phyloP scores from a whole-genome alignment of 441 rosid species.

The Melastoma candidum region DNA sequence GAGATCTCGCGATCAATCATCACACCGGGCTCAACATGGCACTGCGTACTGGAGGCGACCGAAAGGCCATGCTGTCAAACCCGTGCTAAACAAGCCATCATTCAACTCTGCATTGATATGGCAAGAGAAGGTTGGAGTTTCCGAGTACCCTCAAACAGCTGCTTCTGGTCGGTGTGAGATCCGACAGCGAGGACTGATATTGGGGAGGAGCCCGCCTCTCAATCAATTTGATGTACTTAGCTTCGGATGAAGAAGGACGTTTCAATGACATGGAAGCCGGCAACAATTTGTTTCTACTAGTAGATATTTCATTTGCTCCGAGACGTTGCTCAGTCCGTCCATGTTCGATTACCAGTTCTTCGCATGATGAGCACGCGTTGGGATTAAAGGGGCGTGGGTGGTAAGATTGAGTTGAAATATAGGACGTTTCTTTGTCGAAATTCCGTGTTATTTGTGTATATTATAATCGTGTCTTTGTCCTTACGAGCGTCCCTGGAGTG shows the following conservation, averaged over 20 bases:
- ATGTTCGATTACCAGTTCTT: constrained; percentile 10
- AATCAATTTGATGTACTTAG: constrained; percentile 29
- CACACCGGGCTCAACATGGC: constrained; percentile 25
- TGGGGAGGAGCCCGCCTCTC: constrained; percentile 11
- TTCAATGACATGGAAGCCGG: constrained; percentile 20
- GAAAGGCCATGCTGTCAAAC: constrained; percentile 26
- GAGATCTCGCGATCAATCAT: background rate
- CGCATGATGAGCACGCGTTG: constrained; percentile 25
- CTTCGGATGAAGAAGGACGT: constrained; percentile 24
- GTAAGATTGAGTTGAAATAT: constrained; percentile 16
- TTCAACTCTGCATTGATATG: constrained; percentile 13
- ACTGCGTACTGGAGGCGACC: constrained; percentile 42
- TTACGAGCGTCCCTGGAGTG: background rate
- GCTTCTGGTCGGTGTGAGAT: constrained; percentile 24
- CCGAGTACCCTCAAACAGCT: constrained; percentile 27
- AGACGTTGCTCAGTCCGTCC: constrained; percentile 11
- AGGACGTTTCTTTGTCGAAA: background rate
- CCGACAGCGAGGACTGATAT: background rate
- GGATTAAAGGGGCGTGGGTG: constrained; percentile 12
- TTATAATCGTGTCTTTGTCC: constrained; percentile 4
- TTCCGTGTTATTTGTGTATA: no score
- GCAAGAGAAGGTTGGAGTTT: constrained; percentile 9
- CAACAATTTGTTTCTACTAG: constrained; percentile 6
- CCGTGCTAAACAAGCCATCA: constrained; percentile 8
- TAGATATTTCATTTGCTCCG: constrained; percentile 12